Conservation (phyloP, 495 filamentous ascomycete genomes). For the Acidomyces sp. region DNA sequence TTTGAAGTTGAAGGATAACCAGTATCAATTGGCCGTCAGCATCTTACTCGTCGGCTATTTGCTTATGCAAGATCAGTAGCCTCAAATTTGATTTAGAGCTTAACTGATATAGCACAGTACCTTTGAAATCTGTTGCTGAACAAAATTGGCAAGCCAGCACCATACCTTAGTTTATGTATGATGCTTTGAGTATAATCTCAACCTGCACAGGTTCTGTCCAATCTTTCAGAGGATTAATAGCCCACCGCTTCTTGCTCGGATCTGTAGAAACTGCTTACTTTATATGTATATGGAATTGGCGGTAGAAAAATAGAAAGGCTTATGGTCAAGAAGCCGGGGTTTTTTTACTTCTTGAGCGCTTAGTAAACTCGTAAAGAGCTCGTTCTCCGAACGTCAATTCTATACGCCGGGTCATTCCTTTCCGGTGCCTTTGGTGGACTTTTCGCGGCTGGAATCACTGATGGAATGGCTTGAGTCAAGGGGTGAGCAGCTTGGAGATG, state of each 20-base stretch:
- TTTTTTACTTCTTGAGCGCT: conserved; percentile 33
- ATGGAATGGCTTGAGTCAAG: conserved; percentile 20
- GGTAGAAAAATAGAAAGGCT: too few species aligned
- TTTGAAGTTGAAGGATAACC: conserved; percentile 34
- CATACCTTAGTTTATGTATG: background rate
- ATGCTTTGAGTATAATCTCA: conserved; percentile 37
- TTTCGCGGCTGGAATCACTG: conserved; percentile 34
- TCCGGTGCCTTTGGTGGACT: conserved; percentile 34
- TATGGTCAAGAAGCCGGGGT: too few species aligned
- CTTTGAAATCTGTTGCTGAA: conserved; percentile 33
- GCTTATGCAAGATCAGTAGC: conserved; percentile 29
- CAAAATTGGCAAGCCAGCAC: conserved; percentile 19
- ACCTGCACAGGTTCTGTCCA: conserved; percentile 33
- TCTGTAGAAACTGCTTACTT: conserved; percentile 41
- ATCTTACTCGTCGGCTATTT: conserved; percentile 44
- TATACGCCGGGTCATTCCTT: conserved; percentile 33
- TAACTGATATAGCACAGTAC: too few species aligned
- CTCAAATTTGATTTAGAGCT: too few species aligned
- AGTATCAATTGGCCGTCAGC: conserved; percentile 45
- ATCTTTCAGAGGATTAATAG: conserved; percentile 33
- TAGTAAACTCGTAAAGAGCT: conserved; percentile 43
- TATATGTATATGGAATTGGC: too few species aligned
- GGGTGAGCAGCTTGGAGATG: conserved; percentile 19
- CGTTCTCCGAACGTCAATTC: conserved; percentile 32
- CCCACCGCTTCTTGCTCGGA: conserved; percentile 31